Conservation (phyloP, 2,329 filamentous ascomycete genomes). For the Stachybotrys elegans region DNA sequence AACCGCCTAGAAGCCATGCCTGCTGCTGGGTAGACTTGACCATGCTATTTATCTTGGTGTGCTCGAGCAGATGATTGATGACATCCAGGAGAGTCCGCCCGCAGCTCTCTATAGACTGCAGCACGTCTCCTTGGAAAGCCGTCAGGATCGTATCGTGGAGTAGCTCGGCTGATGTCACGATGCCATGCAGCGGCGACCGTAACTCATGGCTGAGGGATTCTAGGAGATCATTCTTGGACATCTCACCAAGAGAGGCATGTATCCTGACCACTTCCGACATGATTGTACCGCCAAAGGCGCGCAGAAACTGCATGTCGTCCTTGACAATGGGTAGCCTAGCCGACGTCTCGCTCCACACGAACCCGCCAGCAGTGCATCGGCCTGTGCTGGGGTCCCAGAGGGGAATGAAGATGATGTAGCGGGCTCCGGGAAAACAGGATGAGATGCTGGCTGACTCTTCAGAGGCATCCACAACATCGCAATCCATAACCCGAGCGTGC, state of each 20-base stretch:
- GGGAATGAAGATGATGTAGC: slow-evolving; percentile 29
- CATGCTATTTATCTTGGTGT: slow-evolving; percentile 42
- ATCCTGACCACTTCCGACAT: not conserved
- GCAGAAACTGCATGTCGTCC: not conserved
- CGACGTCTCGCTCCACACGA: slow-evolving; percentile 32
- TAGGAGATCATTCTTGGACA: not conserved
- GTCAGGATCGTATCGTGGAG: slow-evolving; percentile 24
- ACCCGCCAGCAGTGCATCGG: slow-evolving; percentile 32
- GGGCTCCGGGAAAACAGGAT: slow-evolving; percentile 12
- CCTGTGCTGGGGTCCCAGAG: slow-evolving; percentile 29
- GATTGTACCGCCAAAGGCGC: slow-evolving; percentile 5
- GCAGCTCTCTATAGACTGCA: slow-evolving; percentile 39
- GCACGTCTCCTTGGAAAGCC: slow-evolving; percentile 34
- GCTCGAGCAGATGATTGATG: slow-evolving; percentile 42
- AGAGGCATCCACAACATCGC: not conserved
- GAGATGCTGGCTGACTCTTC: slow-evolving; percentile 1
- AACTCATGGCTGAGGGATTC: slow-evolving; percentile 1
- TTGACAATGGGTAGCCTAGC: slow-evolving; percentile 13
- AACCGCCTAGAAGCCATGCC: not conserved
- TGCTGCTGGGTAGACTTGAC: not conserved
- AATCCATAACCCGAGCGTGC: no score
- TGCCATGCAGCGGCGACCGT: slow-evolving; percentile 3
- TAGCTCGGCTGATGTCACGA: slow-evolving; percentile 36
- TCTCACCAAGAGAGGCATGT: not conserved
- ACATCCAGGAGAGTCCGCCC: slow-evolving; percentile 42